Conservation (phyloP, 2,329 filamentous ascomycete species). For the Penicillium sp. region DNA sequence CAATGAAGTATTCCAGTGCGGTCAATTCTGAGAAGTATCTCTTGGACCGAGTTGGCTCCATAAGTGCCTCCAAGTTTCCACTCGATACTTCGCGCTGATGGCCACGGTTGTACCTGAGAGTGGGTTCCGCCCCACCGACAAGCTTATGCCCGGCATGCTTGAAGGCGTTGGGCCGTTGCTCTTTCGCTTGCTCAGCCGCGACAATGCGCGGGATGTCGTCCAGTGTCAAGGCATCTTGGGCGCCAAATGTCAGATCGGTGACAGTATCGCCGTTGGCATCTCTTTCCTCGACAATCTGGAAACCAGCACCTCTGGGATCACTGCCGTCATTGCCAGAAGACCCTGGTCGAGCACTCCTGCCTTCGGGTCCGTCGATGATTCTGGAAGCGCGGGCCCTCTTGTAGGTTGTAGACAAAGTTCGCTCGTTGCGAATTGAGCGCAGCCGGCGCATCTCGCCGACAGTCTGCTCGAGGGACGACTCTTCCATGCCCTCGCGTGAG, state of each 20-base stretch:
- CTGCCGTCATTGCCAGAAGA: constrained; percentile 65
- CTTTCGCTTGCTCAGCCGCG: constrained; percentile 89
- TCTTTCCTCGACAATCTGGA: constrained; percentile 80
- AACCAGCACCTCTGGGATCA: constrained; percentile 58
- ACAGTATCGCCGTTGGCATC: constrained; percentile 69
- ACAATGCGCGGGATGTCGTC: constrained; percentile 97
- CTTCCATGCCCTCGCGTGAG: constrained; percentile 59
- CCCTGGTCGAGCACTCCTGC: constrained; percentile 66
- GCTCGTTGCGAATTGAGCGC: constrained; percentile 90
- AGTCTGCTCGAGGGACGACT: constrained; percentile 86
- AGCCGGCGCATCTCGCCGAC: constrained; percentile 91
- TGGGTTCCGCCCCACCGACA: constrained; percentile 58
- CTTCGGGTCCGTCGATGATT: constrained; percentile 86
- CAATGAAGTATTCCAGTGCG: constrained; percentile 94
- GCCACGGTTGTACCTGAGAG: constrained; percentile 68
- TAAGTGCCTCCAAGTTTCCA: constrained; percentile 49
- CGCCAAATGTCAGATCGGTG: constrained; percentile 81
- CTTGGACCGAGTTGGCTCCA: constrained; percentile 63
- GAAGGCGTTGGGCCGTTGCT: constrained; percentile 80
- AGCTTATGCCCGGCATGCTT: constrained; percentile 73
- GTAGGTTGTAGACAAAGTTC: constrained; percentile 89
- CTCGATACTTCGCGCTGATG: constrained; percentile 68
- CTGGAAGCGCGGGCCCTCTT: constrained; percentile 86
- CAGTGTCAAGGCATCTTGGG: constrained; percentile 86
- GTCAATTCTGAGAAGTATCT: constrained; percentile 96